A percentile compares a stretch with the other conserved stretches of the same genome.
These are phyloP conservation scores for Spiromastix sp. DNA, from an alignment of 2,329 filamentous ascomycete species.

Conservation along the genomic window DNA sequence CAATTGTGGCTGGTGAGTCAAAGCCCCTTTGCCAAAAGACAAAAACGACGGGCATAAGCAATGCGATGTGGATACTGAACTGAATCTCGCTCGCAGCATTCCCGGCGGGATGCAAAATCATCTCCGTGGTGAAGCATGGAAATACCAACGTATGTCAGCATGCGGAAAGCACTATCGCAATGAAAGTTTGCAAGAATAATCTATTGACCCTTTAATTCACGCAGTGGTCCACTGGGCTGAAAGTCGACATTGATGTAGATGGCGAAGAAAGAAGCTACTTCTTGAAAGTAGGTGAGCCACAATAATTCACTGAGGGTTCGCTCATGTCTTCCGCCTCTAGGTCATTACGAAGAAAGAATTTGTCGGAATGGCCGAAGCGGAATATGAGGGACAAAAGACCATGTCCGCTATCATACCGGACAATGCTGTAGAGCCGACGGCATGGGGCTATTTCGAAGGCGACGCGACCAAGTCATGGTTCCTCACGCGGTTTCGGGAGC, in stretches of 20 bases:
- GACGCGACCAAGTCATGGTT: slow-evolving; percentile 4
- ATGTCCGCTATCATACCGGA: slow-evolving; percentile 13
- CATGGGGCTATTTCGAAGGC: slow-evolving; percentile 12
- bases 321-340: neutral
- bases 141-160: neutral
- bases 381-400: slow-evolving; percentile 15
- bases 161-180: neutral
- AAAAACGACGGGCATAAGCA: neutral
- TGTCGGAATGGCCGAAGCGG: slow-evolving; percentile 14
- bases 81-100: neutral
- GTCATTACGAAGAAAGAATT: slow-evolving; percentile 13
- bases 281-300: slow-evolving; percentile 7
- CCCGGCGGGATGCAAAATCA: neutral
- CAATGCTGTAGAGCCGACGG: slow-evolving; percentile 12
- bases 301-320: neutral
- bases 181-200: neutral
- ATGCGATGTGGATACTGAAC: no score
- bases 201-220: neutral
- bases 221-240: neutral
- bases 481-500: neutral
- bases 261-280: slow-evolving; percentile 8
- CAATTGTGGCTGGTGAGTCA: slow-evolving; percentile 2
- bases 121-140: slow-evolving; percentile 1
- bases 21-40: neutral
- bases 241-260: slow-evolving; percentile 6